phyloP scores from a whole-genome alignment of 2,329 filamentous ascomycete genomes.

The Seiridium unicorne region DNA sequence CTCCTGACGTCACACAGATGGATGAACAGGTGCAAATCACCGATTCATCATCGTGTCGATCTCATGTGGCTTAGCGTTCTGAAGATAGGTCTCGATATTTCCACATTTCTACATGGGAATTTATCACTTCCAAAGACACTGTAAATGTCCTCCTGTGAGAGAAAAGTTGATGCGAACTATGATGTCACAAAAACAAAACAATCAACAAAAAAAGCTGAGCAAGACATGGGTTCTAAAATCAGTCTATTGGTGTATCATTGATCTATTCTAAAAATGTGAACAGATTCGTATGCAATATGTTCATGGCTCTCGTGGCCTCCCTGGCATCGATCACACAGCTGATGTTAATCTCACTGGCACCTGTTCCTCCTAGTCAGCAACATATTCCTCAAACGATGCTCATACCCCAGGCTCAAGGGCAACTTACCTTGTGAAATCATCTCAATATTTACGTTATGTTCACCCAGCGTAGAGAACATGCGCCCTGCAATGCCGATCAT shows the following conservation, averaged over 20 bases:
- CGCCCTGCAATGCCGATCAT: conserved; percentile 91
- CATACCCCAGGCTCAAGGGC: neutral
- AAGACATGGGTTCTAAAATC: neutral
- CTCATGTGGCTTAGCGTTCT: too few species aligned
- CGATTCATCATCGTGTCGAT: too few species aligned
- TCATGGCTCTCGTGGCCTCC: conserved; percentile 90
- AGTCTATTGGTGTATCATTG: neutral
- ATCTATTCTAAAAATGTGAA: conserved; percentile 86
- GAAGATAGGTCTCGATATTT: too few species aligned
- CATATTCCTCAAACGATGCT: neutral
- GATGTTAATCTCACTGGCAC: conserved; percentile 98
- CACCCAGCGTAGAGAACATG: conserved; percentile 93
- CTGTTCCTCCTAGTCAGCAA: conserved; percentile 41
- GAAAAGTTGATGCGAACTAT: too few species aligned
- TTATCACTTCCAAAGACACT: too few species aligned
- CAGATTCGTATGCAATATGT: conserved; percentile 92
- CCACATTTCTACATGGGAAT: too few species aligned
- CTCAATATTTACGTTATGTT: conserved; percentile 94
- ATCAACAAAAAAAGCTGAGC: neutral
- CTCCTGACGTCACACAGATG: too few species aligned
- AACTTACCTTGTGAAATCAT: conserved; percentile 95
- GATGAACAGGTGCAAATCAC: too few species aligned
- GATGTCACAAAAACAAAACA: neutral
- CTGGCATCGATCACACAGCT: conserved; percentile 93
- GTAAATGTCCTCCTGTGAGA: too few species aligned